Percentiles rank a stretch among this genome's conserved stretches.
These are phyloP conservation scores for Debaryomyces psychrophilus DNA, from an alignment of 1,139 yeast genomes.

Conservation along the genomic window DNA sequence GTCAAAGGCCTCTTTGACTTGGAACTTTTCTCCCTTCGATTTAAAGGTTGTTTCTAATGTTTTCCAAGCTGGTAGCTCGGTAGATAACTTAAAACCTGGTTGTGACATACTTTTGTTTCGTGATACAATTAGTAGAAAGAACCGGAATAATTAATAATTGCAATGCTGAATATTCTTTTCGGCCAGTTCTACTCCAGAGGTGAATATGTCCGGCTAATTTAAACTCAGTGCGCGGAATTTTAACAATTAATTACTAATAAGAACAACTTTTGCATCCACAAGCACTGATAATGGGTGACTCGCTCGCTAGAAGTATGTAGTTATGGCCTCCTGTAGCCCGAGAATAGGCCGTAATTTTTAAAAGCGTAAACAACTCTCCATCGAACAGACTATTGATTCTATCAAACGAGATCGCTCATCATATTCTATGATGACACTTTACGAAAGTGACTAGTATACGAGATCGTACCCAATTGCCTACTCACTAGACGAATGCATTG, in stretches of 20 bases:
- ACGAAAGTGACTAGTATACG: too few relatives aligned
- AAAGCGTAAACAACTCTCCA: too few relatives aligned
- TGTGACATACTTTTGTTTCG: constrained; percentile 27
- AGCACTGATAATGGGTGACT: too few relatives aligned
- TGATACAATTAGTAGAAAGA: constrained; percentile 3
- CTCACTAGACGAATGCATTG: too few relatives aligned
- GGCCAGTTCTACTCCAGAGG: constrained; percentile 11
- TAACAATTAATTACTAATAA: not conserved
- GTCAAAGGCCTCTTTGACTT: constrained; percentile 76
- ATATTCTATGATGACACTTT: too few relatives aligned
- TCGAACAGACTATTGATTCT: too few relatives aligned
- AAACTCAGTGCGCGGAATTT: not conserved
- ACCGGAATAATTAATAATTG: not conserved
- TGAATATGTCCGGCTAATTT: not conserved
- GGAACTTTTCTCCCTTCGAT: constrained; percentile 63
- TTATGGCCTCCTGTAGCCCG: too few relatives aligned
- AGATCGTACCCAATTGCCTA: too few relatives aligned
- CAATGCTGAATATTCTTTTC: not conserved
- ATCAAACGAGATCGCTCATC: too few relatives aligned
- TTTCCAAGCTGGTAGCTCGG: constrained; percentile 85
- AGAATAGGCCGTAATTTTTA: too few relatives aligned
- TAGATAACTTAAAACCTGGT: constrained; percentile 63
- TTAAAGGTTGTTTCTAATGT: constrained; percentile 72
- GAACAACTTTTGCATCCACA: not conserved
- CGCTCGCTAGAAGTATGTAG: not conserved